Evolutionary conservation across 169 alveolate genomes (phyloP), one percentile per base, ranked within the genome.

Genomic region (Cryptosporidium sp.): DNA sequence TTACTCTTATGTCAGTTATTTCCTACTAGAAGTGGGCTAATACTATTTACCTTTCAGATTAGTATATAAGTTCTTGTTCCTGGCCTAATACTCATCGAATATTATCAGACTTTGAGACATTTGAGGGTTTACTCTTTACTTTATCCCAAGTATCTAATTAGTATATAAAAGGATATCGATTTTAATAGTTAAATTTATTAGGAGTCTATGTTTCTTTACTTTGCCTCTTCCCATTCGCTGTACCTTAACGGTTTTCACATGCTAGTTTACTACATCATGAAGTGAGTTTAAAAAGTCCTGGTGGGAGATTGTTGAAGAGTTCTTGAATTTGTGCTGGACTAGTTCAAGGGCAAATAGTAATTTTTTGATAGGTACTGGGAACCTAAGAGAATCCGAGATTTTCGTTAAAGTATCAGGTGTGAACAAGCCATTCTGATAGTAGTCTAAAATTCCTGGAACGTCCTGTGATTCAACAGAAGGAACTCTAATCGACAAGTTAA

Each of bases 391-490:
- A n/a, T 61, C 29, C n/a, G 89, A 80, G 9, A 80, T 65, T 65
- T 80, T 80, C 44, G 52, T 31, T 3, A 80, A 44, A 31, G 71
- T 39, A 45, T 80, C 89, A 58, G 73, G 52, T 31, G 70, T 33
- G 16, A 80, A 65, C 4, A 35, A 16, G 3, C 62, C 89, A 62
- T 61, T 61, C 42, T 80, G 89, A 21, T 80, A 80, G 18, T 80
- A 67, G 70, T 60, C 75, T n/a, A 80, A 8, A 31, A 80, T 65
- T 29, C 52, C 62, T 6, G 89, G 89, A 51, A 80, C 67, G 29
- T 80, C 89, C 35, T 80, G 73, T 8, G 89, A 61, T 44, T 60
- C 80, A 8, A 80, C 89, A 0, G 80, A 33, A 45, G 89, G 80
- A 39, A 80, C 48, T 65, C 75, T 42, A 18, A 80, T 62, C 18